Evolutionary conservation across 306 rosid genomes (phyloP).

Genomic region (Cercis canadensis): DNA sequence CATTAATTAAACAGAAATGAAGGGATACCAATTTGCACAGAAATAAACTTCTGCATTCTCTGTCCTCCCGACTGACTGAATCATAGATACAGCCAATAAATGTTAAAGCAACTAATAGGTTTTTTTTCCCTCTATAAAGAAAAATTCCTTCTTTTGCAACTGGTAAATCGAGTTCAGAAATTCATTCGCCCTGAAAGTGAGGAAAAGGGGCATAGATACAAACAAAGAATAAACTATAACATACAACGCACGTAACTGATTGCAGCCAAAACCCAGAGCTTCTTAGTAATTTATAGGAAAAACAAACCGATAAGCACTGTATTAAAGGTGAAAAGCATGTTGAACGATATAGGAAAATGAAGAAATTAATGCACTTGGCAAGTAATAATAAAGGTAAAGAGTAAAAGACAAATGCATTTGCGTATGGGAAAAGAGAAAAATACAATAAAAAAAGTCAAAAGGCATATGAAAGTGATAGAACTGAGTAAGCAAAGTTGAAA

Average conservation of each 20-base stretch:
- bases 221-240: background rate
- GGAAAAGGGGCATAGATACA: background rate
- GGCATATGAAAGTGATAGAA: conserved; percentile 23
- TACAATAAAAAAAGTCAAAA: conserved; percentile 12
- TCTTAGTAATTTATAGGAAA: background rate
- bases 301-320: background rate
- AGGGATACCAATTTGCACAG: no score
- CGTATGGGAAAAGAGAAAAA: background rate
- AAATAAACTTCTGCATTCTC: background rate
- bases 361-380: background rate
- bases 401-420: background rate
- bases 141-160: background rate
- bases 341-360: background rate
- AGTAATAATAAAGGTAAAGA: background rate
- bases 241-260: conserved; percentile 7
- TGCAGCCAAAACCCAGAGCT: conserved; percentile 20
- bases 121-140: background rate
- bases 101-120: conserved; percentile 4
- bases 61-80: background rate
- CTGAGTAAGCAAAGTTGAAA: conserved; percentile 9
- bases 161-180: conserved; percentile 24
- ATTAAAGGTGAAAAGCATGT: background rate
- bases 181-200: conserved; percentile 25
- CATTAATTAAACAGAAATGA: background rate
- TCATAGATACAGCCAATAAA: background rate